Percentiles rank a stretch among this genome's conserved stretches.
These are phyloP conservation scores for Erigeron canadensis DNA, from an alignment of 129 eudicot genomes.

Conservation along the genomic window DNA sequence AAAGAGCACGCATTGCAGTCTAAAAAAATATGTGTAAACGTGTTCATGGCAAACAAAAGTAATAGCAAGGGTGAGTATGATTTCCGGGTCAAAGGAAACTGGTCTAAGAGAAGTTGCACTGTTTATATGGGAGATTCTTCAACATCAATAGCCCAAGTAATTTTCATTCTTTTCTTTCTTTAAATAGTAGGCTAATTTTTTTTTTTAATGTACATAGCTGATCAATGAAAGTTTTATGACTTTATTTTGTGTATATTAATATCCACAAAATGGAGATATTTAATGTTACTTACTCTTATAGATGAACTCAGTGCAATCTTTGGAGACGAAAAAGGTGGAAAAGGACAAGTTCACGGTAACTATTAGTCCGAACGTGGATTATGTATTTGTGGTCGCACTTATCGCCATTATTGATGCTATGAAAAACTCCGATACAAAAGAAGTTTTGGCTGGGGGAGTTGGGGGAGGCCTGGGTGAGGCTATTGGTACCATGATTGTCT, in stretches of 20 bases:
- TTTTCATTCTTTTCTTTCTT: neutral
- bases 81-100: conserved; percentile 36
- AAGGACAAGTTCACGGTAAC: conserved; percentile 48
- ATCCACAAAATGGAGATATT: neutral
- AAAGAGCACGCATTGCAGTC: neutral
- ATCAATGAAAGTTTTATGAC: neutral
- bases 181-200: neutral
- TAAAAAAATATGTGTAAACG: neutral
- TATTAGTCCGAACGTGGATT: conserved; percentile 41
- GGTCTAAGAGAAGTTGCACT: conserved; percentile 32
- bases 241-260: no score
- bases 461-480: neutral
- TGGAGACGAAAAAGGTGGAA: conserved; percentile 26
- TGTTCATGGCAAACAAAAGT: neutral
- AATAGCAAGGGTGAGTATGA: conserved; percentile 7
- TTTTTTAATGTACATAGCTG: neutral
- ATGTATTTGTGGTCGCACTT: conserved; percentile 49
- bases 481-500: neutral
- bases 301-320: conserved; percentile 39
- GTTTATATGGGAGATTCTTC: conserved; percentile 29
- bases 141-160: neutral
- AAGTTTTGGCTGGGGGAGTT: neutral
- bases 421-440: neutral
- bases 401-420: conserved; percentile 40
- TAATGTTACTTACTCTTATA: conserved; percentile 12